A percentile compares a stretch with the other conserved stretches of the same genome.
These are phyloP conservation scores for Peronospora destructor DNA, from an alignment of 352 stramenopile species.

Conservation along the genomic window DNA sequence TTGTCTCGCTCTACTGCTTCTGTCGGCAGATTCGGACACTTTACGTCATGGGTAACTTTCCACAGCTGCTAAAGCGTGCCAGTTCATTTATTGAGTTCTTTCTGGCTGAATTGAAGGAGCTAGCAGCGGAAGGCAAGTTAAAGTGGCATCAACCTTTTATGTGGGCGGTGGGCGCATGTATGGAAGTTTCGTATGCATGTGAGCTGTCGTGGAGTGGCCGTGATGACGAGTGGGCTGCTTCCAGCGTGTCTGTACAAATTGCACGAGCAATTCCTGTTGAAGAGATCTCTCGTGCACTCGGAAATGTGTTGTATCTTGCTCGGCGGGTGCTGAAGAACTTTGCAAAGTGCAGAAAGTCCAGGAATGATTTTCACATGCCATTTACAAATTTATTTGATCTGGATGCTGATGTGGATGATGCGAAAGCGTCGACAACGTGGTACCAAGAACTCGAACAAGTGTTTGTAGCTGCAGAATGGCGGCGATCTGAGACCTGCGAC, in stretches of 20 bases:
- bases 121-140: slow-evolving; percentile 16
- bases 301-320: slow-evolving; percentile 68
- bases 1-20: slow-evolving; percentile 73
- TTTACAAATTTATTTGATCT: not conserved
- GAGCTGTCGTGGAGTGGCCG: slow-evolving; percentile 68
- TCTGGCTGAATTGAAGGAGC: slow-evolving; percentile 28
- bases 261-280: slow-evolving; percentile 47
- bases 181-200: slow-evolving; percentile 72
- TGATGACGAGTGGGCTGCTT: slow-evolving; percentile 48
- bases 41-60: slow-evolving; percentile 65
- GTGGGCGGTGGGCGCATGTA: slow-evolving; percentile 64
- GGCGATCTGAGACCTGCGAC: slow-evolving; percentile 14
- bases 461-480: slow-evolving; percentile 28
- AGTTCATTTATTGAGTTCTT: slow-evolving; percentile 56
- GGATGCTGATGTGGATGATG: too few species aligned
- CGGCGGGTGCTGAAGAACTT: slow-evolving; percentile 52
- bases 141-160: slow-evolving; percentile 48
- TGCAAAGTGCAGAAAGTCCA: slow-evolving; percentile 13
- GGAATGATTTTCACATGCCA: slow-evolving; percentile 3
- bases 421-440: slow-evolving; percentile 23
- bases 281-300: slow-evolving; percentile 54
- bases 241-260: slow-evolving; percentile 36
- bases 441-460: slow-evolving; percentile 47
- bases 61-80: slow-evolving; percentile 49
- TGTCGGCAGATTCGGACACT: slow-evolving; percentile 68